Evolutionary conservation across 495 filamentous ascomycete genomes (phyloP).

Genomic region (Tuber aestivum): DNA sequence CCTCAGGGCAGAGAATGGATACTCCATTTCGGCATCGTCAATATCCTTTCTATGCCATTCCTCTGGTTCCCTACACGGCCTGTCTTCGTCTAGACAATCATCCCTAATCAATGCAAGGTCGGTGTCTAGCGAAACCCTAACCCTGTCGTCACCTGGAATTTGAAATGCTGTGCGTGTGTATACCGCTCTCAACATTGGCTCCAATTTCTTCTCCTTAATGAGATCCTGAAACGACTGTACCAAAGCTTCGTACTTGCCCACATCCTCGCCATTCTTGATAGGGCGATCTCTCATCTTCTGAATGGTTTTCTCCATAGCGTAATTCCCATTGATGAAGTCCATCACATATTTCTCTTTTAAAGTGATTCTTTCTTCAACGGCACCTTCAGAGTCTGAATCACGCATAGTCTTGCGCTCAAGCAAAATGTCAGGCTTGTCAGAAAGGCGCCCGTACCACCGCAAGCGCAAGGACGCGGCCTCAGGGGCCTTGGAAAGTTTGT

Average conservation of each 20-base stretch:
- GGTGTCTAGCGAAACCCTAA: conserved; percentile 88
- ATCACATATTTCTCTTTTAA: conserved; percentile 94
- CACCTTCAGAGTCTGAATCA: conserved; percentile 50
- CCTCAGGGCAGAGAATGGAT: conserved; percentile 74
- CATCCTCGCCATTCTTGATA: conserved; percentile 55
- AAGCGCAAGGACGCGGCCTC: conserved; percentile 78
- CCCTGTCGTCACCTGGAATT: conserved; percentile 83
- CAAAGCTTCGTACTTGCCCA: conserved; percentile 62
- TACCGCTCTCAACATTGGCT: conserved; percentile 83
- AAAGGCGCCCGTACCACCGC: conserved; percentile 85
- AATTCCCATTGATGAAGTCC: conserved; percentile 76
- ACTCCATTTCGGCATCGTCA: conserved; percentile 72
- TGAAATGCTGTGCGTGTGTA: conserved; percentile 95
- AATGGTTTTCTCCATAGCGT: conserved; percentile 84
- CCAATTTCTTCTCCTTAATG: conserved; percentile 67
- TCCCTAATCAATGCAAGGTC: conserved; percentile 88
- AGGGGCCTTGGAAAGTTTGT: conserved; percentile 70
- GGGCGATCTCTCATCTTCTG: conserved; percentile 67
- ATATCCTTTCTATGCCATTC: conserved; percentile 91
- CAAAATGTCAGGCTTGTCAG: conserved; percentile 66
- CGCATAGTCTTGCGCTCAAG: conserved; percentile 86
- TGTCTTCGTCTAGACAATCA: conserved; percentile 72
- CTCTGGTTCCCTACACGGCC: conserved; percentile 79
- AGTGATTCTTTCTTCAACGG: conserved; percentile 64
- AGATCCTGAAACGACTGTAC: conserved; percentile 75